Evolutionary conservation across 1,284 basidiomycete genomes (phyloP).

Genomic region (Trichosporon ovoides): DNA sequence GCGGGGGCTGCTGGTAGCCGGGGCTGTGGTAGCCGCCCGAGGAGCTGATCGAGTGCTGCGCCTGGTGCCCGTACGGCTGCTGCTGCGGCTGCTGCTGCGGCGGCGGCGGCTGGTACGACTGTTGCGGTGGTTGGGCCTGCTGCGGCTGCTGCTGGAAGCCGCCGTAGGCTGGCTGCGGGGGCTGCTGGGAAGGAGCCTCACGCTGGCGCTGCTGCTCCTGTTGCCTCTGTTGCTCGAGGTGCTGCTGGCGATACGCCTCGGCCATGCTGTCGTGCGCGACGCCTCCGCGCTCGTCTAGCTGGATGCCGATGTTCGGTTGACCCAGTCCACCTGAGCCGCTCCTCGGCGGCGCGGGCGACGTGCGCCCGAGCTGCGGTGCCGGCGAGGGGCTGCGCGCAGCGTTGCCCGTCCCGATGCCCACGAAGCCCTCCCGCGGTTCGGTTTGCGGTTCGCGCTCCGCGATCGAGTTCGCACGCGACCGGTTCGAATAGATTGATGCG

Average conservation of each 20-base stretch:
- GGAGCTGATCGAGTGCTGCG: constrained; percentile 8
- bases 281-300: constrained; percentile 67
- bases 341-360: constrained; percentile 36
- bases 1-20: constrained; percentile 1
- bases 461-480: constrained; percentile 38
- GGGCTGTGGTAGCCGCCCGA: background rate
- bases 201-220: constrained; percentile 31
- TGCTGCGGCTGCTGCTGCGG: constrained; percentile 19
- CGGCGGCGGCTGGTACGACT: constrained; percentile 18
- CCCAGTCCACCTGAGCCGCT: constrained; percentile 30
- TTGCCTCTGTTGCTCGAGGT: constrained; percentile 40
- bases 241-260: constrained; percentile 49
- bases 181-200: constrained; percentile 28
- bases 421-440: constrained; percentile 58
- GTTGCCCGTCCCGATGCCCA: constrained; percentile 66
- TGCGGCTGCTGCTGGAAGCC: constrained; percentile 12
- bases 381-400: constrained; percentile 55
- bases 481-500: constrained; percentile 40
- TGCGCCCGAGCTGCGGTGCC: constrained; percentile 49
- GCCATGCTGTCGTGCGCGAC: constrained; percentile 78
- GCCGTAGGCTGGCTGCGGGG: constrained; percentile 17
- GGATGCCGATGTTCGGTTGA: constrained; percentile 60
- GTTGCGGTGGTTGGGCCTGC: constrained; percentile 16
- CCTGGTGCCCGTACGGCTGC: constrained; percentile 7
- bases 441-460: constrained; percentile 25